These are phyloP conservation scores for Taphrina communis DNA, from an alignment of 1,139 yeast species.

Conservation along the genomic window DNA sequence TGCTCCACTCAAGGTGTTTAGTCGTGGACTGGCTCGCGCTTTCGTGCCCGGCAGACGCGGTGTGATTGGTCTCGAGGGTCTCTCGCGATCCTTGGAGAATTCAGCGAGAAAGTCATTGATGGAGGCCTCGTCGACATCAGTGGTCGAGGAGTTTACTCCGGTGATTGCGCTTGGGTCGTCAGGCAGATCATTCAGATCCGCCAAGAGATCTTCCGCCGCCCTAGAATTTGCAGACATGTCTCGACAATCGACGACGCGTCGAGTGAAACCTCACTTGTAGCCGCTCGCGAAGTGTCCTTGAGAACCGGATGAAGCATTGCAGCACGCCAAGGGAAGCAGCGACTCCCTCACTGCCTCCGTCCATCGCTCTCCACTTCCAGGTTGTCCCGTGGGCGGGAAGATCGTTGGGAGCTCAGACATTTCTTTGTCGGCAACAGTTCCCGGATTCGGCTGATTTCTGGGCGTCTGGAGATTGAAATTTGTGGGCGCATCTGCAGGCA, in stretches of 20 bases:
- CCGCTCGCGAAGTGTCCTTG: too few relatives aligned
- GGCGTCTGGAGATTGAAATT: background rate
- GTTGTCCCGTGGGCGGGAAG: too few relatives aligned
- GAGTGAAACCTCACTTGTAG: too few relatives aligned
- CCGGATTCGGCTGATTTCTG: background rate
- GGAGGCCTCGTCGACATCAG: conserved; percentile 36
- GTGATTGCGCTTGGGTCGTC: conserved; percentile 21
- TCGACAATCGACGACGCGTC: background rate
- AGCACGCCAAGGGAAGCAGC: too few relatives aligned
- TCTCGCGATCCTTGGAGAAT: conserved; percentile 31
- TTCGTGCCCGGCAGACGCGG: conserved; percentile 25
- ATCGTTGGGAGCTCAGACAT: background rate
- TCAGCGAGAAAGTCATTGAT: conserved; percentile 40
- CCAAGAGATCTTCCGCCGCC: conserved; percentile 31
- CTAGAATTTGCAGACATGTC: conserved; percentile 22
- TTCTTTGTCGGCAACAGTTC: background rate
- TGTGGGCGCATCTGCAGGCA: background rate
- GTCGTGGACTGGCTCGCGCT: conserved; percentile 28
- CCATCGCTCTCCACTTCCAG: too few relatives aligned
- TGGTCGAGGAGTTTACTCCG: background rate
- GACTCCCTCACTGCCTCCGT: too few relatives aligned
- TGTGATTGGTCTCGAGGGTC: conserved; percentile 29
- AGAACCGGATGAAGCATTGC: too few relatives aligned
- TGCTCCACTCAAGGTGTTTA: background rate
- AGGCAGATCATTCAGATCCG: conserved; percentile 29